Percentiles rank a stretch among this genome's conserved stretches.
Evolutionary conservation across 2,329 filamentous ascomycete species (phyloP).

Genomic region (Hypocrella siamensis): DNA sequence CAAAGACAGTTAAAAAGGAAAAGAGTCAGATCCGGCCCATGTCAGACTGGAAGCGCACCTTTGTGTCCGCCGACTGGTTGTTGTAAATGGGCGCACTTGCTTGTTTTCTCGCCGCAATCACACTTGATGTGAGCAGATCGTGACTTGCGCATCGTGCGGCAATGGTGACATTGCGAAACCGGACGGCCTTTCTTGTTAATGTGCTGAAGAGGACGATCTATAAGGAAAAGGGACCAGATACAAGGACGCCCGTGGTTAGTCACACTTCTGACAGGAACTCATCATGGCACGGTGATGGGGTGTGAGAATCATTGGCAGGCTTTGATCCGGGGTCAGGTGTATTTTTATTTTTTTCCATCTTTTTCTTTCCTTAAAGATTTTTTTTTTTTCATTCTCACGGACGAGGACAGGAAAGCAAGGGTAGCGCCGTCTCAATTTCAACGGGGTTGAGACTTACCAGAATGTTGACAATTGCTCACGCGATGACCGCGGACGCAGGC

Average conservation of each 20-base stretch:
- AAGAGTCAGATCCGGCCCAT: background rate
- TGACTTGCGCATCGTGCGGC: constrained; percentile 89
- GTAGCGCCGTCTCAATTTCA: background rate
- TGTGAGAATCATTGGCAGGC: no score
- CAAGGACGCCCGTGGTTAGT: background rate
- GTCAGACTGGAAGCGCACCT: constrained; percentile 34
- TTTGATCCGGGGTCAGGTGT: no score
- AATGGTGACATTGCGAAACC: constrained; percentile 95
- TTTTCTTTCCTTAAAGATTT: no score
- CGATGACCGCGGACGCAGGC: constrained; percentile 96
- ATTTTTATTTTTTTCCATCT: no score
- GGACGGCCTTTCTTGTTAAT: constrained; percentile 97
- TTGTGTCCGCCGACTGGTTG: constrained; percentile 41
- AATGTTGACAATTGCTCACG: constrained; percentile 96
- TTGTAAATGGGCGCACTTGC: constrained; percentile 48
- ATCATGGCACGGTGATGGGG: no score
- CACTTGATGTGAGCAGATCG: constrained; percentile 90
- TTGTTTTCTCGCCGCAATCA: constrained; percentile 88
- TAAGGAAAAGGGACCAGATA: constrained; percentile 2
- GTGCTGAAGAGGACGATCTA: constrained; percentile 81
- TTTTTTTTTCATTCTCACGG: background rate
- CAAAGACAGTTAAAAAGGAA: constrained; percentile 2
- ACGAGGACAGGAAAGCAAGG: background rate
- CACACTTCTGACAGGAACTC: background rate
- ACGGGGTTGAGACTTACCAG: constrained; percentile 46